Evolutionary conservation across 139 green algal genomes (phyloP).

Genomic region (Picochlorum sp.): DNA sequence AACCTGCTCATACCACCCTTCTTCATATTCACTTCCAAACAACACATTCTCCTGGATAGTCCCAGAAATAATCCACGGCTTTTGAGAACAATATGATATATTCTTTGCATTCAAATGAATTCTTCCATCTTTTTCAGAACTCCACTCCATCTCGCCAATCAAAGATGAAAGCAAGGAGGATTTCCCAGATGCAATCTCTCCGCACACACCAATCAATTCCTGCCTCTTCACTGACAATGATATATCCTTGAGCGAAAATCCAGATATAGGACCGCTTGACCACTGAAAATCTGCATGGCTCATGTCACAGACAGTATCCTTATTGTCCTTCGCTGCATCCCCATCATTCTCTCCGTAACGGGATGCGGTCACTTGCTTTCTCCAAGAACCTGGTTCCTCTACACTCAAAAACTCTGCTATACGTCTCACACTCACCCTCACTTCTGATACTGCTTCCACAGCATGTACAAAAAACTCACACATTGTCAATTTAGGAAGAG

Average conservation of each 20-base stretch:
- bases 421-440: constrained; percentile 48
- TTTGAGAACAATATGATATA: constrained; percentile 65
- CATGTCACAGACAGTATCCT: constrained; percentile 27
- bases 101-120: constrained; percentile 36
- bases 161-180: constrained; percentile 62
- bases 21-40: constrained; percentile 53
- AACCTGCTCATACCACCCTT: constrained; percentile 43
- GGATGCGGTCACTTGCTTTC: constrained; percentile 1
- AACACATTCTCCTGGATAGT: constrained; percentile 69
- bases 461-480: constrained; percentile 51
- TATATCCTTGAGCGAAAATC: constrained; percentile 32
- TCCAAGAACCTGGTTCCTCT: constrained; percentile 50
- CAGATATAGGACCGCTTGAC: not conserved
- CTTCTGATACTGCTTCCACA: constrained; percentile 53
- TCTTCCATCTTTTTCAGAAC: constrained; percentile 3
- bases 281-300: not conserved
- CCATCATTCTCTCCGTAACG: not conserved
- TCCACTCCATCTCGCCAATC: constrained; percentile 67
- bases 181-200: constrained; percentile 66
- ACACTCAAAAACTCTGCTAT: constrained; percentile 64
- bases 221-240: constrained; percentile 34
- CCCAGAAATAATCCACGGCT: constrained; percentile 70
- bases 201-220: constrained; percentile 62
- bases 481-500: constrained; percentile 51
- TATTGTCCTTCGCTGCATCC: not conserved